Base-by-base conservation (phyloP, 352 stramenopile species). In the Aphanomyces astaci region DNA sequence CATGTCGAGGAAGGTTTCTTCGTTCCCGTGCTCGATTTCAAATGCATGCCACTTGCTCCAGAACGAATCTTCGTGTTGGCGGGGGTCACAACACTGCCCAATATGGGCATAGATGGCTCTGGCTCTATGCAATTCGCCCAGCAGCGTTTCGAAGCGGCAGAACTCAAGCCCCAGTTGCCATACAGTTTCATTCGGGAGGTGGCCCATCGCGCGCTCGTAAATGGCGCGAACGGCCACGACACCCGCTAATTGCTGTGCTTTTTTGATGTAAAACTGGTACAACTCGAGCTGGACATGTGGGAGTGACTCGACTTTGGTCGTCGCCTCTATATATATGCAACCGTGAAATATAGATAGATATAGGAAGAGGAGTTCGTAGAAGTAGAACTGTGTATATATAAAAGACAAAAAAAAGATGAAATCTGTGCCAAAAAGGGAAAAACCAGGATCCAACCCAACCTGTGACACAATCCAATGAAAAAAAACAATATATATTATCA, bases 1-100 rank as follows among this genome's bases (percentile, higher is more conserved):
- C 97, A 99, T 99, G 71, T 99, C 97, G 22, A 97, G 75, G 78
- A 99, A 99, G 15, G 96, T 99, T 63, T 99, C 96, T 74, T 99
- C 96, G 65, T 84, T 91, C 17, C 98, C 98, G 74, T 99, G 89
- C 10, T 90, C 85, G 11, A 98, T 89, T 71, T 98, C 94, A 67
- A 98, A 98, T 17, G 97, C 90, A 72, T 96, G 83, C 97, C 97
- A 99, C 13, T 89, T 72, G 32, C 89, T 90, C 97, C 97, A 99
- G 73, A 98, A 99, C 30, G 87, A 84, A 2, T 80, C 84, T 64
- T 96, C 87, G 68, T 98, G 82, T 28, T 87, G 80, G n/a, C 94
- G 82, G 2, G 97, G 97, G 76, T 99, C 96, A 45, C 95, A 97
- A 66, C 99, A 98, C 82, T 99, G 97, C 4, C 96, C 92, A 11